phyloP scores from a whole-genome alignment of 2,329 filamentous ascomycete genomes.

The Didymellaceae sp. region DNA sequence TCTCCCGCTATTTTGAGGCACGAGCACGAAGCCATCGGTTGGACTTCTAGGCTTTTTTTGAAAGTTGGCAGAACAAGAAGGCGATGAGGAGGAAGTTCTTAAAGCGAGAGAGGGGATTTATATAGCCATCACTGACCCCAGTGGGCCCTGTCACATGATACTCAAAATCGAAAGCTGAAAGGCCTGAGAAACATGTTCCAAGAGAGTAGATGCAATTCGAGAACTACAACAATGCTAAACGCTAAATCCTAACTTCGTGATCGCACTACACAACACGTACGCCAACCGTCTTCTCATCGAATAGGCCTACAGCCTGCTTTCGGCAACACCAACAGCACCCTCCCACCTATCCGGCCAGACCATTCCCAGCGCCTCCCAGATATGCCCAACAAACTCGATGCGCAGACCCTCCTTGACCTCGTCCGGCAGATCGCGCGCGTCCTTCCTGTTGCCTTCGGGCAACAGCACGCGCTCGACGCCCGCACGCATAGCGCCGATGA shows the following conservation, averaged over 20 bases:
- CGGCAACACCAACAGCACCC: slow-evolving; percentile 68
- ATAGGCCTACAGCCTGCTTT: slow-evolving; percentile 75
- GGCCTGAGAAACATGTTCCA: too few relatives aligned
- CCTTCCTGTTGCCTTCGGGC: slow-evolving; percentile 87
- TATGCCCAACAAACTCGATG: slow-evolving; percentile 90
- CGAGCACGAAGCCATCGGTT: too few relatives aligned
- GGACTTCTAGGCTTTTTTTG: too few relatives aligned
- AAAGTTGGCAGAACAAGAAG: too few relatives aligned
- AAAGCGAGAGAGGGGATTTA: too few relatives aligned
- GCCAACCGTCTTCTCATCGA: neutral
- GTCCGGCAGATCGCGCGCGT: slow-evolving; percentile 85
- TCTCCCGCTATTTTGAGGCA: too few relatives aligned
- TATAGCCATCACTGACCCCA: too few relatives aligned
- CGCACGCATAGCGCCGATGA: slow-evolving; percentile 90
- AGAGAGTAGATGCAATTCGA: too few relatives aligned
- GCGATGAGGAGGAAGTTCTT: too few relatives aligned
- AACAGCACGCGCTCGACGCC: slow-evolving; percentile 94
- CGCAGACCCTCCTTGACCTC: slow-evolving; percentile 88
- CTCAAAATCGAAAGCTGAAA: too few relatives aligned
- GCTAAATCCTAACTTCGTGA: slow-evolving; percentile 15
- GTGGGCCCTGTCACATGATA: too few relatives aligned
- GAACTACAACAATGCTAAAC: slow-evolving; percentile 5
- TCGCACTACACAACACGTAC: neutral
- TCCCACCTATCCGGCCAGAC: slow-evolving; percentile 92
- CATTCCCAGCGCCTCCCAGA: slow-evolving; percentile 89